Evolutionary conservation across 352 stramenopile species (phyloP).

Genomic region (Heterotrichella gracilis): DNA sequence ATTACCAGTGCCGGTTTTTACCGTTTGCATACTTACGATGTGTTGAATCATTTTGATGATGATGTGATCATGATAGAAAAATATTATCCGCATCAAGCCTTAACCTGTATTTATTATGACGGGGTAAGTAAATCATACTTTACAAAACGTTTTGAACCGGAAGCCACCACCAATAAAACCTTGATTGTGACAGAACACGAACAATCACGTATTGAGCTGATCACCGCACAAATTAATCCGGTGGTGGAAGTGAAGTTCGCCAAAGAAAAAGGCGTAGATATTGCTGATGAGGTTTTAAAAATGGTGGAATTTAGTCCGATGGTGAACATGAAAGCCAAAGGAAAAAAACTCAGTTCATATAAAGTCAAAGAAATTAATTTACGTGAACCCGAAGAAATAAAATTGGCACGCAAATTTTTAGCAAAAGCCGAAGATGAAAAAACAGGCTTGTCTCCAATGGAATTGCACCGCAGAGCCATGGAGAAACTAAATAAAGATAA

Average conservation of each 20-base stretch:
- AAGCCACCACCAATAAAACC: neutral
- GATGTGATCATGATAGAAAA: neutral
- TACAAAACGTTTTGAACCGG: neutral
- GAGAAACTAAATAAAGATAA: constrained; percentile 9
- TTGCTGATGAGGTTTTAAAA: neutral
- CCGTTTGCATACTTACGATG: neutral
- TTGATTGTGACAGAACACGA: neutral
- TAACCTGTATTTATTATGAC: constrained; percentile 4
- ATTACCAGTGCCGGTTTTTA: neutral
- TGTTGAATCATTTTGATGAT: constrained; percentile 9
- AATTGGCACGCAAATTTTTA: neutral
- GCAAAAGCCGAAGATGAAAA: neutral
- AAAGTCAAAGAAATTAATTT: constrained; percentile 8
- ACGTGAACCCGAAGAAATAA: constrained; percentile 4
- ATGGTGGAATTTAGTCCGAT: neutral
- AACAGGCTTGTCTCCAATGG: neutral
- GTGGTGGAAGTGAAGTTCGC: neutral
- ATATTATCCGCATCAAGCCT: neutral
- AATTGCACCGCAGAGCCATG: neutral
- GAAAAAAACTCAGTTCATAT: constrained; percentile 6
- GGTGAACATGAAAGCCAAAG: constrained; percentile 1
- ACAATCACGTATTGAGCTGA: neutral
- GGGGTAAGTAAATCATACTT: neutral
- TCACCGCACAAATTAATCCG: neutral
- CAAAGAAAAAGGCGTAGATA: neutral